Base-by-base conservation (phyloP, 352 stramenopile genomes). In the Pythium myriotylum region DNA sequence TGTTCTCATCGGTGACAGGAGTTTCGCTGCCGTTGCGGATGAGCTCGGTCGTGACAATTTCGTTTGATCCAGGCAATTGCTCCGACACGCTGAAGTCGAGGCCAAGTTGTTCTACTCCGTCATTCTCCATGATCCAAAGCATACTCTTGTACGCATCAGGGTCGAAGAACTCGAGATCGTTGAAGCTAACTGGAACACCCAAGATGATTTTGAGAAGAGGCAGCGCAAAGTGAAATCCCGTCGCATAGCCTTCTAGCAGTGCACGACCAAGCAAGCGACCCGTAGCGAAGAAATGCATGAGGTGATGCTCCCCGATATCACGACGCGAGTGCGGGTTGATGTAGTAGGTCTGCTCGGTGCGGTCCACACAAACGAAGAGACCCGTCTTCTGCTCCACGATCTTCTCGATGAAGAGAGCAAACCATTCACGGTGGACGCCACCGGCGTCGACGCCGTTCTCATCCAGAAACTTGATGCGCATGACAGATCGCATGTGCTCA, bases 141-240 rank as follows among this genome's bases (percentile, higher is more conserved):
- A 77, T 52, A 35, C 45, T 77, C 48, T 58, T 54, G 50, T 74
- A 79, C 4, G 56, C 45, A 8, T 70, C 66, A 4, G 63, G 55
- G 29, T 79, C 71, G 16, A 75, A 72, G 35, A 68, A 73, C 74
- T 97, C 84, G 9, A 98, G 68, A 68, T 98, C 94, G 24, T 81
- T 78, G 43, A 98, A 89, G 29, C 76, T 88, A 45, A 98, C 78
- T 14, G 94, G 94, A 76, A 91, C 95, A 23, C 86, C 92, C 1
- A 97, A 70, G 6, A 98, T 82, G 62, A 97, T 92, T 70, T 98
- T 98, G 76, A 98, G 97, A 54, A 98, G 64, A 26, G 94, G 86
- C 16, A 91, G 74, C 6, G 94, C 86, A 60, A 98, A 87, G 62
- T 98, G 92, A 32, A 88, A 86, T 45, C 76, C 71, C 1, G 97